Evolutionary conservation across 208 protist species (phyloP).

Genomic region (Phytomonas serpens): DNA sequence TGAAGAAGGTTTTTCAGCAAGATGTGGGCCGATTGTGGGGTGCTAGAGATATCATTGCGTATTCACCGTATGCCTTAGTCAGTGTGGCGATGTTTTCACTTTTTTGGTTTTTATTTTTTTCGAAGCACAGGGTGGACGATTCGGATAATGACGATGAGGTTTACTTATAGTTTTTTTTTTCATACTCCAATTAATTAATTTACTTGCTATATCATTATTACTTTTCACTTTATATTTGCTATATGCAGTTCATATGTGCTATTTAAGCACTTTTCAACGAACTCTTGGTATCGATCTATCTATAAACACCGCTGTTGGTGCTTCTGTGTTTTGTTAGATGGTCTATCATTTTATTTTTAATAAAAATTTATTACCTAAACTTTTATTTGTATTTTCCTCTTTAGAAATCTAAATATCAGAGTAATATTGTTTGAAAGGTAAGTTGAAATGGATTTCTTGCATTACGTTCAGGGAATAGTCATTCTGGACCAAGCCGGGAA

Average conservation of each 20-base stretch:
- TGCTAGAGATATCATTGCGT: conserved; percentile 37
- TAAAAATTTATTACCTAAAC: background rate
- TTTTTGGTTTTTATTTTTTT: conserved; percentile 15
- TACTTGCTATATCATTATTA: background rate
- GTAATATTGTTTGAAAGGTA: background rate
- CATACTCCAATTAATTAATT: background rate
- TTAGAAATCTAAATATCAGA: conserved; percentile 5
- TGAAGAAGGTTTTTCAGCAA: conserved; percentile 37
- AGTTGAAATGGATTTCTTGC: conserved; percentile 67
- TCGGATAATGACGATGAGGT: conserved; percentile 16
- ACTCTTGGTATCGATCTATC: conserved; percentile 7
- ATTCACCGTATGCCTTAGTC: conserved; percentile 51
- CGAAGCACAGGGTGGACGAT: conserved; percentile 8
- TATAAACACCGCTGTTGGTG: background rate
- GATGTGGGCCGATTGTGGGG: conserved; percentile 39
- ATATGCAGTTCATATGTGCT: background rate
- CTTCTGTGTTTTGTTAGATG: background rate
- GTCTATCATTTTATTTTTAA: background rate
- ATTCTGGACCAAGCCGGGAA: conserved; percentile 58
- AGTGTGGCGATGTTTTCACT: conserved; percentile 19
- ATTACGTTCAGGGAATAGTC: conserved; percentile 77
- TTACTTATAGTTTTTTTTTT: background rate
- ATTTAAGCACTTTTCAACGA: background rate
- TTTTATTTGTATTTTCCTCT: background rate
- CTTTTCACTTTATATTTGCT: conserved; percentile 1